These are phyloP conservation scores for Phytophthora gonapodyides DNA, from an alignment of 352 stramenopile genomes.

Conservation along the genomic window DNA sequence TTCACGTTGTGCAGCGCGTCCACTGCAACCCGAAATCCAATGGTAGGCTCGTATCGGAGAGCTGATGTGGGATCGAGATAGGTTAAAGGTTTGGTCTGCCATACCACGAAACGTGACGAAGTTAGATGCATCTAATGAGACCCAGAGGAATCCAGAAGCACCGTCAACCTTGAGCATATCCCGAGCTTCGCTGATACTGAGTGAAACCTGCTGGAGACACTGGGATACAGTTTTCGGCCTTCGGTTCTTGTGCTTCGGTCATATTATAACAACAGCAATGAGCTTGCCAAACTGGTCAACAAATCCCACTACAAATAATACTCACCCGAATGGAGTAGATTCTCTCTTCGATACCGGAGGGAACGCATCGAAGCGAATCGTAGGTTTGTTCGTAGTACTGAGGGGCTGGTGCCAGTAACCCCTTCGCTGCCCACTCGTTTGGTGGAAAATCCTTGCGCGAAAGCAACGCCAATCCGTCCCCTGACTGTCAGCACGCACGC, in stretches of 20 bases:
- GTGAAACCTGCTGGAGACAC: constrained; percentile 31
- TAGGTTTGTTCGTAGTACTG: constrained; percentile 55
- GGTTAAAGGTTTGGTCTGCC: constrained; percentile 45
- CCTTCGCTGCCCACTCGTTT: constrained; percentile 57
- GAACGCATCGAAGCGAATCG: constrained; percentile 52
- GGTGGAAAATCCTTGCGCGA: constrained; percentile 50
- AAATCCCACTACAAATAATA: neutral
- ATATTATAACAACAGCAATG: neutral
- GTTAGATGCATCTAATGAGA: neutral
- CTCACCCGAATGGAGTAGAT: constrained; percentile 62
- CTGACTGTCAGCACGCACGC: constrained; percentile 15
- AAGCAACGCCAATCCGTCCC: constrained; percentile 64
- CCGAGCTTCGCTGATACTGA: constrained; percentile 13
- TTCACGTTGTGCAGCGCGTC: constrained; percentile 75
- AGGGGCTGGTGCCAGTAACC: constrained; percentile 49
- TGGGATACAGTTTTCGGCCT: constrained; percentile 29
- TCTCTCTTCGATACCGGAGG: constrained; percentile 57
- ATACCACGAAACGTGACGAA: constrained; percentile 1
- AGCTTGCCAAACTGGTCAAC: neutral
- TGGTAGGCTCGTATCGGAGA: constrained; percentile 56
- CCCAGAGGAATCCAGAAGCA: neutral
- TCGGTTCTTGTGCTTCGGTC: constrained; percentile 27
- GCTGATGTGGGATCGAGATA: constrained; percentile 52
- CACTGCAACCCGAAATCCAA: constrained; percentile 71
- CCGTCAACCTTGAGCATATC: constrained; percentile 39